Evolutionary conservation across 2,329 filamentous ascomycete species (phyloP).

Genomic region (Aspergillus sp.): DNA sequence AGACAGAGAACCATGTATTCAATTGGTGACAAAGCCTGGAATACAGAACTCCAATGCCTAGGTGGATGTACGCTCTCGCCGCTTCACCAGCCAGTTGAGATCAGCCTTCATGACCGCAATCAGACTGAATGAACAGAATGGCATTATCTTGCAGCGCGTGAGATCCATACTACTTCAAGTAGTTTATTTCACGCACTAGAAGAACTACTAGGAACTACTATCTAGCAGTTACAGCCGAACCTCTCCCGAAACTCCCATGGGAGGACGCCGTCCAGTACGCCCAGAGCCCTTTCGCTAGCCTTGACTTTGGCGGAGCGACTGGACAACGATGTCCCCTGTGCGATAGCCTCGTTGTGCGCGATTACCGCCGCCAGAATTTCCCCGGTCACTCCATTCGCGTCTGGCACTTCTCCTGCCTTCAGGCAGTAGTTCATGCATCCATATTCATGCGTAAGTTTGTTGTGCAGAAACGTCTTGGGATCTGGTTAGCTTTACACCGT

Average conservation of each 20-base stretch:
- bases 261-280: conserved; percentile 40
- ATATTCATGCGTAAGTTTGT: conserved; percentile 54
- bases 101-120: too few species aligned
- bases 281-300: conserved; percentile 34
- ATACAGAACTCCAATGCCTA: too few species aligned
- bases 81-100: too few species aligned
- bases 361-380: conserved; percentile 61
- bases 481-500: conserved; percentile 4
- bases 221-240: too few species aligned
- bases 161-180: too few species aligned
- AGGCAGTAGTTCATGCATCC: conserved; percentile 53
- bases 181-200: too few species aligned
- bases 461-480: conserved; percentile 54
- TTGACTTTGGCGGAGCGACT: conserved; percentile 63
- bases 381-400: conserved; percentile 36
- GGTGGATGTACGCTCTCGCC: too few species aligned
- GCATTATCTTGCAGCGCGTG: too few species aligned
- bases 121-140: too few species aligned
- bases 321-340: conserved; percentile 52
- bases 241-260: conserved; percentile 52
- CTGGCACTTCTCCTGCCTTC: conserved; percentile 37
- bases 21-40: too few species aligned
- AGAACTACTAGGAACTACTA: too few species aligned
- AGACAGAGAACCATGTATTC: too few species aligned
- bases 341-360: conserved; percentile 63